A percentile compares a stretch with the other conserved stretches of the same genome.
Evolutionary conservation across 106 monocot species (phyloP).

Genomic region (Gastrodia elata): DNA sequence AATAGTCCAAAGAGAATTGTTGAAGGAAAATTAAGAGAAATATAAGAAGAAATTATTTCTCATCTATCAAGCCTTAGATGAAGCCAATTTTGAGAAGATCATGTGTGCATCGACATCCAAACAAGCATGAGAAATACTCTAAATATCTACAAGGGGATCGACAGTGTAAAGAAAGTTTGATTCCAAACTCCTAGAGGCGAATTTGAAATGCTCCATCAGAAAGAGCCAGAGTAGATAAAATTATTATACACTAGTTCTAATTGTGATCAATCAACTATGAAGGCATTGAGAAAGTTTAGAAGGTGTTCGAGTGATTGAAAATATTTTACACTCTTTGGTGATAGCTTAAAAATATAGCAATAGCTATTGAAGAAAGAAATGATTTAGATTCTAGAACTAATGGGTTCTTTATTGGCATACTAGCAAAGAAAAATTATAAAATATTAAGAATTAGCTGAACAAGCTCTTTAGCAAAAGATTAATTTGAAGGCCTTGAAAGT

Average conservation of each 20-base stretch:
- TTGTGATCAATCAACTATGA: neutral
- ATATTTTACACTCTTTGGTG: no score
- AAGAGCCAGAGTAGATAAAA: neutral
- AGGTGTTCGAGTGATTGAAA: neutral
- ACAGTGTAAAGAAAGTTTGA: neutral
- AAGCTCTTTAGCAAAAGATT: no score
- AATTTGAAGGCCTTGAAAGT: no score
- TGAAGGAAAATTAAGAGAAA: neutral
- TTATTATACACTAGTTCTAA: neutral
- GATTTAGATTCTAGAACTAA: no score
- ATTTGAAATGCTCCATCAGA: neutral
- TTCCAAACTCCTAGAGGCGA: neutral
- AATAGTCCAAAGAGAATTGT: neutral
- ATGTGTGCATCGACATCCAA: neutral
- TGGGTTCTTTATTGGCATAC: no score
- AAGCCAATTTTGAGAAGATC: neutral
- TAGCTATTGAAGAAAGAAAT: neutral
- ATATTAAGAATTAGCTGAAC: no score
- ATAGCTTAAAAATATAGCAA: no score
- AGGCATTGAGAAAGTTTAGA: neutral
- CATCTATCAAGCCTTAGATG: neutral
- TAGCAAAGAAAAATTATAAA: no score
- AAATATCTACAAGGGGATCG: neutral
- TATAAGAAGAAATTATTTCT: neutral
- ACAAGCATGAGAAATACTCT: neutral